These are phyloP conservation scores for Apiotrichum mycotoxinovorans DNA, from an alignment of 1,284 basidiomycete genomes.

Conservation along the genomic window DNA sequence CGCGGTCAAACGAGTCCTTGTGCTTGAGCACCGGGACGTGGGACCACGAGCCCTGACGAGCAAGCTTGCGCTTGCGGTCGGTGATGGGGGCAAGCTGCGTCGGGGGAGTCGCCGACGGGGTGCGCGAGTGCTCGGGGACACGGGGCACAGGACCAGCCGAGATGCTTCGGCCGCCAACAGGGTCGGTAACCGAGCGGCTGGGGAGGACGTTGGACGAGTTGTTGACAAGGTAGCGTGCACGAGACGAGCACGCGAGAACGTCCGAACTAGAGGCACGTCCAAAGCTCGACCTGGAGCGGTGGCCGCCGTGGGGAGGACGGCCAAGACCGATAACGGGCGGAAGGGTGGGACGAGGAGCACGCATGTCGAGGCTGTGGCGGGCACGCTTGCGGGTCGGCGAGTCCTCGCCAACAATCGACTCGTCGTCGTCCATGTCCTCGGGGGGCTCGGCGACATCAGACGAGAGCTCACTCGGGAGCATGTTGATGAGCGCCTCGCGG, in stretches of 20 bases:
- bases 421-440: constrained; percentile 21
- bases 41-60: constrained; percentile 23
- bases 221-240: constrained; percentile 18
- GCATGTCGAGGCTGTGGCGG: constrained; percentile 8
- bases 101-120: not conserved
- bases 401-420: constrained; percentile 18
- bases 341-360: constrained; percentile 16
- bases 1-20: constrained; percentile 25
- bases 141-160: constrained; percentile 17
- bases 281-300: constrained; percentile 20
- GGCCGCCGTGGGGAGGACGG: constrained; percentile 6
- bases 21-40: constrained; percentile 19
- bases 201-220: not conserved
- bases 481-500: constrained; percentile 22
- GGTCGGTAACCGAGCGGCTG: constrained; percentile 18
- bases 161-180: constrained; percentile 16
- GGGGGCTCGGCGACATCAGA: constrained; percentile 20
- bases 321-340: constrained; percentile 19
- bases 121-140: constrained; percentile 9
- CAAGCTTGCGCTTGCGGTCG: constrained; percentile 20
- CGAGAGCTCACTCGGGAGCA: constrained; percentile 23
- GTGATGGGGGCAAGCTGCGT: not conserved
- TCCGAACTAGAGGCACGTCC: constrained; percentile 21
- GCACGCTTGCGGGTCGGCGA: constrained; percentile 25
- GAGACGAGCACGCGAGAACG: constrained; percentile 21